A percentile compares a stretch with the other conserved stretches of the same genome.
Conservation (phyloP, 2,329 filamentous ascomycete species). For the Botrytis deweyae region DNA sequence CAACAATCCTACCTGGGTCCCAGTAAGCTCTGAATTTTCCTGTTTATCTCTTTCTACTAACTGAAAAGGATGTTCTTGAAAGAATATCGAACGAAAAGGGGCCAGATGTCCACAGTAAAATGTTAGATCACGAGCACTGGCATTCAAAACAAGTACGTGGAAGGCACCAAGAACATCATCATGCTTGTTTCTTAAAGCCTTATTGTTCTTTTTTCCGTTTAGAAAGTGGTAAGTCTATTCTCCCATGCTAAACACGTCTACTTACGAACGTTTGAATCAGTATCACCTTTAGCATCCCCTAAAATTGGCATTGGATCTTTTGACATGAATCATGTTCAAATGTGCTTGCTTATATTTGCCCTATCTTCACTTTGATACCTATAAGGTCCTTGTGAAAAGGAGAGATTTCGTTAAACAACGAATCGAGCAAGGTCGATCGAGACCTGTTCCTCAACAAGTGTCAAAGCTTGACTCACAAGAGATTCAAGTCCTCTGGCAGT, state of each 20-base stretch:
- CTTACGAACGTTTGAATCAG: background rate
- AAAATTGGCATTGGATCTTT: background rate
- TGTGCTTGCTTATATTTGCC: slow-evolving; percentile 6
- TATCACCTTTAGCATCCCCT: background rate
- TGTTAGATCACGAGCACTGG: slow-evolving; percentile 20
- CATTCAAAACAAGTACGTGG: slow-evolving; percentile 24
- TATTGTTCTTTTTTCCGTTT: slow-evolving; percentile 18
- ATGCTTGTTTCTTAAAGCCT: slow-evolving; percentile 25
- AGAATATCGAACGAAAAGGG: slow-evolving; percentile 22
- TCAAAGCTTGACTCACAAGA: slow-evolving; percentile 23
- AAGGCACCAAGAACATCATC: slow-evolving; percentile 20
- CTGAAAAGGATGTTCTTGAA: background rate
- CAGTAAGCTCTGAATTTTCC: background rate
- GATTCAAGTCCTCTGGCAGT: slow-evolving; percentile 23
- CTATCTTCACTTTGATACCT: slow-evolving; percentile 6
- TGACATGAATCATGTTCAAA: background rate
- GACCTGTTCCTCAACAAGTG: slow-evolving; percentile 19
- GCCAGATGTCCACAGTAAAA: slow-evolving; percentile 8
- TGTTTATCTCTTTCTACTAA: background rate
- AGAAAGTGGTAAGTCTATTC: background rate
- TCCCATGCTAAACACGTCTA: background rate
- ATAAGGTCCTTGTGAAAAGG: background rate
- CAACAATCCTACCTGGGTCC: background rate
- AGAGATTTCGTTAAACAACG: background rate
- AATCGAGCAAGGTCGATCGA: slow-evolving; percentile 1